Percentiles rank a stretch among this genome's conserved stretches.
Conservation (phyloP, 441 rosid species). For the Geranium incanum region DNA sequence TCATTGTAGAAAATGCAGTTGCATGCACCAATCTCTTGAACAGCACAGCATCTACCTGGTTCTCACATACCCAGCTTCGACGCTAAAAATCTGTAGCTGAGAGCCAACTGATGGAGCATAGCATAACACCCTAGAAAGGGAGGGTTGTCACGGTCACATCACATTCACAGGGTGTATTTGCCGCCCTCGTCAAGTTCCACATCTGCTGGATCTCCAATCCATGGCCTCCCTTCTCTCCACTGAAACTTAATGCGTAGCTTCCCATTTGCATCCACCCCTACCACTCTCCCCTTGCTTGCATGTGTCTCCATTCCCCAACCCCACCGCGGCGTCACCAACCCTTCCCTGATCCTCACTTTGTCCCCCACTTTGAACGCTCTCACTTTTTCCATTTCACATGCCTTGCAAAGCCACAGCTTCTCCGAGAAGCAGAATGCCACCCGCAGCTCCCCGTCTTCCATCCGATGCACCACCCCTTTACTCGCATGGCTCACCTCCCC, state of each 20-base stretch:
- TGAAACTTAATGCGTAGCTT: conserved; percentile 81
- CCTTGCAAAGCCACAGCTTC: conserved; percentile 92
- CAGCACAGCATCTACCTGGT: neutral
- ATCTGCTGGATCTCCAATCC: conserved; percentile 99
- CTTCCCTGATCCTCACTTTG: conserved; percentile 67
- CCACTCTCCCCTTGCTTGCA: conserved; percentile 78
- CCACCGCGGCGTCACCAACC: conserved; percentile 80
- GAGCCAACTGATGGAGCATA: too few relatives aligned
- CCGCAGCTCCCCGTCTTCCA: conserved; percentile 73
- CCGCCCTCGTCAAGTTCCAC: conserved; percentile 49
- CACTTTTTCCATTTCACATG: conserved; percentile 70
- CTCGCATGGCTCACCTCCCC: conserved; percentile 91
- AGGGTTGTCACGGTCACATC: too few relatives aligned
- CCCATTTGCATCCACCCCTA: conserved; percentile 94
- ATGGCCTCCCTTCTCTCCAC: conserved; percentile 96
- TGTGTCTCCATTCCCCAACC: conserved; percentile 99
- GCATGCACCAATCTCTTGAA: neutral
- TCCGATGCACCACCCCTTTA: conserved; percentile 80
- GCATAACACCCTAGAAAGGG: too few relatives aligned
- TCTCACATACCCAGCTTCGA: neutral
- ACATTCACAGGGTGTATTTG: neutral
- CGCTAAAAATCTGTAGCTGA: conserved; percentile 8
- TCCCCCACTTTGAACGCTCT: conserved; percentile 74
- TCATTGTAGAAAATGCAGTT: too few relatives aligned
- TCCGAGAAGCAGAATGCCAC: conserved; percentile 85